A percentile compares a stretch with the other conserved stretches of the same genome.
Conservation (phyloP, 495 filamentous ascomycete species). For the Penicillium turbatum region DNA sequence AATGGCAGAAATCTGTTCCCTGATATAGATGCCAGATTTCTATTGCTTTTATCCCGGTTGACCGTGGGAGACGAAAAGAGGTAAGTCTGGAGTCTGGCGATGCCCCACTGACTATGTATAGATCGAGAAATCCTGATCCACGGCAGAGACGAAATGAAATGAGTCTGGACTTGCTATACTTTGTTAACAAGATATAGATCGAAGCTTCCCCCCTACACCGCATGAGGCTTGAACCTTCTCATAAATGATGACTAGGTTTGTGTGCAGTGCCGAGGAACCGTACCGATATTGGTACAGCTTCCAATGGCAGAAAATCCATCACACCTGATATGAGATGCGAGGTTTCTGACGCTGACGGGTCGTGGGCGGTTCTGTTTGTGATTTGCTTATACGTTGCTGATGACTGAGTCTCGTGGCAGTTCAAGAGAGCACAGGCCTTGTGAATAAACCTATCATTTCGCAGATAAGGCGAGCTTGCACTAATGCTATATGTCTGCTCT, state of each 20-base stretch:
- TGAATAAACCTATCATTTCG: background rate
- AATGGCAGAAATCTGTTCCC: background rate
- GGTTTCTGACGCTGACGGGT: background rate
- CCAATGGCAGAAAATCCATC: background rate
- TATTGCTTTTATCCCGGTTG: too few relatives aligned
- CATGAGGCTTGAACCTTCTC: background rate
- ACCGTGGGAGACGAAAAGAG: too few relatives aligned
- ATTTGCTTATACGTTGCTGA: background rate
- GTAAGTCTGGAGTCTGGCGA: too few relatives aligned
- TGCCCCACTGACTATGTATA: too few relatives aligned
- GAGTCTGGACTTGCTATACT: too few relatives aligned
- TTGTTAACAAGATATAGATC: background rate
- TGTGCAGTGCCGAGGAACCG: too few relatives aligned
- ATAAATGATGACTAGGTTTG: too few relatives aligned
- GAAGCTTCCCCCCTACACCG: too few relatives aligned
- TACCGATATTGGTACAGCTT: background rate
- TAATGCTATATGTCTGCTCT: background rate
- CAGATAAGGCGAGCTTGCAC: background rate
- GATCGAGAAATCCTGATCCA: too few relatives aligned
- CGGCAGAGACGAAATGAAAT: too few relatives aligned
- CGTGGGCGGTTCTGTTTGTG: background rate
- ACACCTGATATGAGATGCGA: background rate
- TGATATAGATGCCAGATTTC: too few relatives aligned
- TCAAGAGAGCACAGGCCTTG: background rate
- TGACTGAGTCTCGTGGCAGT: background rate